Evolutionary conservation across 2,329 filamentous ascomycete species (phyloP).

Genomic region (Verticillium isaacii): DNA sequence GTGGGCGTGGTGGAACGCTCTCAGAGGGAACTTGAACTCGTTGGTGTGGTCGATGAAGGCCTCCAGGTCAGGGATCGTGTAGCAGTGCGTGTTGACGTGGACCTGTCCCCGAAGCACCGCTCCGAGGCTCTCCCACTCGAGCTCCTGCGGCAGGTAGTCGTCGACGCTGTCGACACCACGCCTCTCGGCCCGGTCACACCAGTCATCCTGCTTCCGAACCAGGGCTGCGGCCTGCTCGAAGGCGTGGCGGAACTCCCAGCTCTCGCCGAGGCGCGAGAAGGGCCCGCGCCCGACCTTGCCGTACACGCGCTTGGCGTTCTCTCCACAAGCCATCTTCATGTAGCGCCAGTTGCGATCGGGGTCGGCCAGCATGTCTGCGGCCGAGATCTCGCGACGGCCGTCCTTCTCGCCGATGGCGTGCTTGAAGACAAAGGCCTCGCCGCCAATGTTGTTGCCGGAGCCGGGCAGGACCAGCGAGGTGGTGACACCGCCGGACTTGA

Average conservation of each 20-base stretch:
- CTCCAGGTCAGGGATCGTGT: constrained; percentile 64
- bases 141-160: constrained; percentile 56
- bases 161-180: constrained; percentile 45
- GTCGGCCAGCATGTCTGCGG: constrained; percentile 59
- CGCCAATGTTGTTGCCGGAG: constrained; percentile 69
- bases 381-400: constrained; percentile 59
- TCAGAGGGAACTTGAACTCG: constrained; percentile 63
- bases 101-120: constrained; percentile 64
- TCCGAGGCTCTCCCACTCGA: constrained; percentile 58
- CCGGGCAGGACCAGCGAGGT: constrained; percentile 64
- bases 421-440: constrained; percentile 66
- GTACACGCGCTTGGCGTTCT: constrained; percentile 62
- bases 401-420: constrained; percentile 57
- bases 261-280: constrained; percentile 61
- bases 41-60: constrained; percentile 66
- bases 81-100: constrained; percentile 67
- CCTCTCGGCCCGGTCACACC: constrained; percentile 54
- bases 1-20: constrained; percentile 67
- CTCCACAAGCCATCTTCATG: constrained; percentile 74
- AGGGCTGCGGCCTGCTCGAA: constrained; percentile 58
- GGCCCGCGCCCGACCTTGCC: constrained; percentile 51
- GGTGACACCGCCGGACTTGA: constrained; percentile 70
- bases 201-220: constrained; percentile 60
- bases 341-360: constrained; percentile 63
- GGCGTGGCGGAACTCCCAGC: constrained; percentile 63